Evolutionary conservation across 2,329 filamentous ascomycete species (phyloP).

Genomic region (Ramularia endophylla): DNA sequence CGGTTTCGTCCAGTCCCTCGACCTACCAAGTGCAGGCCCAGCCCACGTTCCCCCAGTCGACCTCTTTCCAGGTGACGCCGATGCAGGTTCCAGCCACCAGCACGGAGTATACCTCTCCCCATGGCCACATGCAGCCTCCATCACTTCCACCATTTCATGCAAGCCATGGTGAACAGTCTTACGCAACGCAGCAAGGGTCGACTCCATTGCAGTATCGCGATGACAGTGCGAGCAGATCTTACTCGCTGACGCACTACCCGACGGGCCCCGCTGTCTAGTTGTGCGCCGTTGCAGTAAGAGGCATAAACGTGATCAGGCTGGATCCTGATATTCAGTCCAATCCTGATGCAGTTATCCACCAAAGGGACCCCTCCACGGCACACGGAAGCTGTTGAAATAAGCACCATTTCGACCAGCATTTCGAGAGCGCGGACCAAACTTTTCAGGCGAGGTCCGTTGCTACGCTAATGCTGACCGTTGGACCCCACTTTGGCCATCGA

Average conservation of each 20-base stretch:
- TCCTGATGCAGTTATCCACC: too few relatives aligned
- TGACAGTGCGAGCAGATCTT: conserved; percentile 17
- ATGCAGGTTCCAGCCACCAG: conserved; percentile 18
- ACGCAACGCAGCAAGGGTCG: conserved; percentile 15
- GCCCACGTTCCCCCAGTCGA: conserved; percentile 10
- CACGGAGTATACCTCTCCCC: conserved; percentile 18
- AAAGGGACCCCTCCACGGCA: too few relatives aligned
- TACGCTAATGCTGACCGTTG: too few relatives aligned
- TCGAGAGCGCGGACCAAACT: too few relatives aligned
- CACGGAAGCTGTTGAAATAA: too few relatives aligned
- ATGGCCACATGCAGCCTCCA: conserved; percentile 24
- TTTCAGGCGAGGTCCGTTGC: too few relatives aligned
- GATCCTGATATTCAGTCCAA: too few relatives aligned
- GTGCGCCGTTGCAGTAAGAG: too few relatives aligned
- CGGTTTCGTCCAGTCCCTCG: conserved; percentile 20
- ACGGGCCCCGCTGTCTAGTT: conserved; percentile 5
- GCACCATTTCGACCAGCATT: too few relatives aligned
- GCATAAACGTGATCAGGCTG: too few relatives aligned
- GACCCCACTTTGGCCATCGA: too few relatives aligned
- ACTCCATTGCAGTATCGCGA: conserved; percentile 21
- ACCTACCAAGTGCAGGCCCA: conserved; percentile 17
- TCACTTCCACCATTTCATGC: conserved; percentile 19
- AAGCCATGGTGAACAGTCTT: conserved; percentile 16
- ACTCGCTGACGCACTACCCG: conserved; percentile 22
- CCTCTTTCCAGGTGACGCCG: conserved; percentile 18